phyloP scores from a whole-genome alignment of 2,329 filamentous ascomycete species.

The Monosporascus sp. region DNA sequence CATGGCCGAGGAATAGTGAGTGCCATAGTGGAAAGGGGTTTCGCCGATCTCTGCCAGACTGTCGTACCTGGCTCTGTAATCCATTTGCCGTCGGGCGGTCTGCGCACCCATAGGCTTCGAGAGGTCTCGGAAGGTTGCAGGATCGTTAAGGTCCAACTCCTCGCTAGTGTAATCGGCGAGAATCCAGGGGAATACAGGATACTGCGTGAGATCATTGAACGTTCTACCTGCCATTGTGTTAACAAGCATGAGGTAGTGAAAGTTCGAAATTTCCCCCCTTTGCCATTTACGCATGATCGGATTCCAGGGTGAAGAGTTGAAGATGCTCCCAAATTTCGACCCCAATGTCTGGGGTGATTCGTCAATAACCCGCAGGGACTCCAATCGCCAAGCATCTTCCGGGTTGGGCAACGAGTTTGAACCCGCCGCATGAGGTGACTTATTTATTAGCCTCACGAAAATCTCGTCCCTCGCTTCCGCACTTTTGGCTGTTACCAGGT shows the following conservation, averaged over 20 bases:
- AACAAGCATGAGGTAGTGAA: slow-evolving; percentile 97
- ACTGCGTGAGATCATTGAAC: slow-evolving; percentile 97
- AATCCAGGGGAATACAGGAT: slow-evolving; percentile 97
- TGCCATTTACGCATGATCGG: slow-evolving; percentile 87
- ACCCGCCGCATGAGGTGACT: slow-evolving; percentile 75
- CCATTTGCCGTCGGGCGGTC: slow-evolving; percentile 66
- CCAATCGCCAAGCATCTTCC: slow-evolving; percentile 88
- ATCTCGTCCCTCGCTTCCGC: slow-evolving; percentile 72
- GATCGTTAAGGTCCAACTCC: slow-evolving; percentile 80
- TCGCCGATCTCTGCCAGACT: slow-evolving; percentile 90
- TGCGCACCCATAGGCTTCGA: slow-evolving; percentile 97
- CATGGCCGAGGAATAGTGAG: slow-evolving; percentile 98
- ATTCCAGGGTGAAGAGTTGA: slow-evolving; percentile 76
- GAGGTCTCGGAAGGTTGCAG: slow-evolving; percentile 81
- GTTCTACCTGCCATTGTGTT: slow-evolving; percentile 96
- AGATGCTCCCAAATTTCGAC: slow-evolving; percentile 87
- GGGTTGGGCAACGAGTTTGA: slow-evolving; percentile 66
- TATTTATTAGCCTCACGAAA: slow-evolving; percentile 67
- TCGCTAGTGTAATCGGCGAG: slow-evolving; percentile 93
- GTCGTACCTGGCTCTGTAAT: slow-evolving; percentile 79
- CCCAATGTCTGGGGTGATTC: slow-evolving; percentile 63
- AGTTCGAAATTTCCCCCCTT: slow-evolving; percentile 93
- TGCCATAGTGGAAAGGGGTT: slow-evolving; percentile 93
- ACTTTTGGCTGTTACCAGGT: slow-evolving; percentile 80
- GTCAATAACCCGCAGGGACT: slow-evolving; percentile 68